Evolutionary conservation across 805 yeast species (phyloP), one percentile per base, ranked within the genome.

Genomic region (Kodamaea fukazawae): DNA sequence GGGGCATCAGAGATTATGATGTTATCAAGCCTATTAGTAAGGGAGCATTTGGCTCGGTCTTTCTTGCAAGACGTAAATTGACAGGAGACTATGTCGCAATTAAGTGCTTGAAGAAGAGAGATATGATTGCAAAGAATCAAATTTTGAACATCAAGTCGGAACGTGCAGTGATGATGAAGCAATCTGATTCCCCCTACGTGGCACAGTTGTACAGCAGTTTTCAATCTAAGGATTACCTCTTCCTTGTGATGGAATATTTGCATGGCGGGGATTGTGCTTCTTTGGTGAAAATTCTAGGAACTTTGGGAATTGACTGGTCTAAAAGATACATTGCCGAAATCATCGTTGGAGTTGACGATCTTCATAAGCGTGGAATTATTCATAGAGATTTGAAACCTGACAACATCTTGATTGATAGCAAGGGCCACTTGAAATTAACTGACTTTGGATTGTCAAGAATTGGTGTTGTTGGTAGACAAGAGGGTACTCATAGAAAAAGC

Each of bases 21-120:
- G 78, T 93, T 22, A 68, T 93, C 41, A 88, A 89, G 57, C 96
- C 99, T 0, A 88, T 93, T 37, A 87, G 96, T 54, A 86, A 88
- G 55, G 99, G 99, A 30, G 99, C 99, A 0, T 93, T 90, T 70
- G 99, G 99, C 0, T 84, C 95, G 27, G 99, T 93, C 2, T 93
- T 81, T 60, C 70, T 93, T 7, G 90, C 96, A 0, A 79, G 82
- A 48, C 76, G 93, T 53, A 83, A 80, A 51, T 61, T 84, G 9
- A 91, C 97, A 0, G 96, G 97, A 4, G 99, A 95, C 47, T 86
- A 89, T 60, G 91, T 86, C 51, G 99, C 99, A 0, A 89, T 93
- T 46, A 93, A 93, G 59, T 93, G 88, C 10, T 66, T 93, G 46
- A 86, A 82, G 51, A 93, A 93, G 61, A 76, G 95, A 3, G 98